Evolutionary conservation across 2,329 filamentous ascomycete genomes (phyloP).

Genomic region (Arthroderma sp.): DNA sequence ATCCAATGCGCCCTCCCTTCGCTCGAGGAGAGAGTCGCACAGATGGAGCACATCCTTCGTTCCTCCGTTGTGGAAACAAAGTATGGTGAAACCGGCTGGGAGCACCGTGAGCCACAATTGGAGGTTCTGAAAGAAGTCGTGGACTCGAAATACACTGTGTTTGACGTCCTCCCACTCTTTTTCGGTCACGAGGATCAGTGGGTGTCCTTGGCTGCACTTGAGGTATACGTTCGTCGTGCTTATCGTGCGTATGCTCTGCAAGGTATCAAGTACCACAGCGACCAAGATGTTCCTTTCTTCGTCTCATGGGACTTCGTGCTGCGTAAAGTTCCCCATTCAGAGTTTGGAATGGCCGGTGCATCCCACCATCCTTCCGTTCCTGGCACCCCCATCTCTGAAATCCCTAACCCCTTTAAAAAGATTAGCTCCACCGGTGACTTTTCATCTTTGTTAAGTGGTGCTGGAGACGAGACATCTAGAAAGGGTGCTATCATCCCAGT

Average conservation of each 20-base stretch:
- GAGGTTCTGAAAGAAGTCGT: conserved; percentile 94
- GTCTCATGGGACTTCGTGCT: conserved; percentile 94
- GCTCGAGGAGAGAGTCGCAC: conserved; percentile 79
- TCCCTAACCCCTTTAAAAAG: conserved; percentile 54
- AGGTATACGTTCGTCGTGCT: conserved; percentile 90
- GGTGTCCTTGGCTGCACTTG: conserved; percentile 84
- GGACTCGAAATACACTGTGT: conserved; percentile 96
- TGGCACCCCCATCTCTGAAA: conserved; percentile 53
- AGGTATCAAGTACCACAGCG: conserved; percentile 73
- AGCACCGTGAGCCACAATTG: conserved; percentile 82
- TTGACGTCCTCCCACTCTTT: conserved; percentile 89
- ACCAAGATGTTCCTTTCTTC: conserved; percentile 57
- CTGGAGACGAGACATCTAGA: conserved; percentile 57
- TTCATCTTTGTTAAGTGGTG: conserved; percentile 56
- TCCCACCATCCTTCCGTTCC: conserved; percentile 74
- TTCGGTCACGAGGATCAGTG: conserved; percentile 89
- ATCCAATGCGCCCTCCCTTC: conserved; percentile 96
- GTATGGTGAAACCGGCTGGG: conserved; percentile 94
- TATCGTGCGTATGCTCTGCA: conserved; percentile 94
- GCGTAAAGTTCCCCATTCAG: conserved; percentile 80
- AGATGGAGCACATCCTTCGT: conserved; percentile 97
- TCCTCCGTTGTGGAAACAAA: conserved; percentile 93
- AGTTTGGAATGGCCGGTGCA: conserved; percentile 64
- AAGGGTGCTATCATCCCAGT: conserved; percentile 93
- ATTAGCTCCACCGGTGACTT: conserved; percentile 94